A percentile compares a stretch with the other conserved stretches of the same genome.
Evolutionary conservation across 2,329 filamentous ascomycete genomes (phyloP).

Genomic region (Pseudopithomyces chartarum): DNA sequence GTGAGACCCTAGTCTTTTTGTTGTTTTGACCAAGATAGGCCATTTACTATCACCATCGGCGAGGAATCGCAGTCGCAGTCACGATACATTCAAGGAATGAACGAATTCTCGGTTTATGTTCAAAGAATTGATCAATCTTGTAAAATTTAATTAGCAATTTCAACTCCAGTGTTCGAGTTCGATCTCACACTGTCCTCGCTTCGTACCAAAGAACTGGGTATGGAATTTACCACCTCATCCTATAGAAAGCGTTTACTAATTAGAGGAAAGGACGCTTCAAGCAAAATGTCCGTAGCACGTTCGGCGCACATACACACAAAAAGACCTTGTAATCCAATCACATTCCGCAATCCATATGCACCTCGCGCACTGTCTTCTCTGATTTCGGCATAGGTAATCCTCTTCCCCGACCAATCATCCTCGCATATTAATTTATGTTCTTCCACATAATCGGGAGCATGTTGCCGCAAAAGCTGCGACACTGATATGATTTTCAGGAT

Average conservation of each 20-base stretch:
- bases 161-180: not conserved
- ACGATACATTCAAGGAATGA: conserved; percentile 20
- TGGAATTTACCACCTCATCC: conserved; percentile 22
- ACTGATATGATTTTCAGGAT: conserved; percentile 20
- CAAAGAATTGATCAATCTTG: conserved; percentile 20
- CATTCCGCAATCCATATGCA: conserved; percentile 15
- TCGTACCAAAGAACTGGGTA: conserved; percentile 26
- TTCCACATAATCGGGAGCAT: conserved; percentile 22
- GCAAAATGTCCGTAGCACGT: conserved; percentile 12
- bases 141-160: not conserved
- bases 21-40: conserved; percentile 11
- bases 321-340: conserved; percentile 13
- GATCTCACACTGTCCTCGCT: conserved; percentile 17
- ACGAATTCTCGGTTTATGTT: conserved; percentile 20
- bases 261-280: not conserved
- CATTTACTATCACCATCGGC: conserved; percentile 18
- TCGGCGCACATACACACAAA: conserved; percentile 21
- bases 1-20: not conserved
- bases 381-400: conserved; percentile 19
- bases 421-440: conserved; percentile 21
- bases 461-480: conserved; percentile 19
- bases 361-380: conserved; percentile 12
- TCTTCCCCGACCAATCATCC: conserved; percentile 24
- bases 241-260: conserved; percentile 1
- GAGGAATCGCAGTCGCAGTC: conserved; percentile 15